These are phyloP conservation scores for Aspergillus neotritici DNA, from an alignment of 2,329 filamentous ascomycete species.

Conservation along the genomic window DNA sequence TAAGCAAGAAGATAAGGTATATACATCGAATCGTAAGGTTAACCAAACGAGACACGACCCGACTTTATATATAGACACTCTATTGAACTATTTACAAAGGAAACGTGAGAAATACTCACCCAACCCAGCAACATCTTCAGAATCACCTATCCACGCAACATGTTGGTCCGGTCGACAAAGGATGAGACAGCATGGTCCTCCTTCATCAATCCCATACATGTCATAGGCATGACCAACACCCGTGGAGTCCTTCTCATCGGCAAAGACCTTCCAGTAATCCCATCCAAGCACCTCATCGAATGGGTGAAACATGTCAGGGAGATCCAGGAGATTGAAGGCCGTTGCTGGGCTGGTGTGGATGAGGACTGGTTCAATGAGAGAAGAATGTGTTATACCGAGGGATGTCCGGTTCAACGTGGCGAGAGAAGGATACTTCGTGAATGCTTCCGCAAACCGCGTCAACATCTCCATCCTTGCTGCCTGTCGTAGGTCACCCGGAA, in stretches of 20 bases:
- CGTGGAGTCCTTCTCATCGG: slow-evolving; percentile 4
- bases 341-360: slow-evolving; percentile 10
- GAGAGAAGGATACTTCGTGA: slow-evolving; percentile 3
- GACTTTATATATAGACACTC: too few relatives aligned
- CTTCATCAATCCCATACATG: slow-evolving; percentile 11
- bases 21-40: too few relatives aligned
- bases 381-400: not conserved
- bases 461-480: not conserved
- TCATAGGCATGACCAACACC: slow-evolving; percentile 4
- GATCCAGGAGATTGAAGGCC: slow-evolving; percentile 6
- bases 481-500: slow-evolving; percentile 13
- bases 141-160: slow-evolving; percentile 12
- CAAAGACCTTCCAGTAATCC: slow-evolving; percentile 15
- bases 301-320: slow-evolving; percentile 13
- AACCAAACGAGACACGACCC: too few relatives aligned
- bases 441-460: not conserved
- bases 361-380: slow-evolving; percentile 7
- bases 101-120: slow-evolving; percentile 7
- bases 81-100: too few relatives aligned
- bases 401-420: not conserved
- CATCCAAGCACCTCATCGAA: slow-evolving; percentile 12
- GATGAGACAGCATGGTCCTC: slow-evolving; percentile 9
- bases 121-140: slow-evolving; percentile 8
- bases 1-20: too few relatives aligned
- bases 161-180: slow-evolving; percentile 21